Base-by-base conservation (phyloP, 257 asterid species). In the Rehmannia glutinosa region DNA sequence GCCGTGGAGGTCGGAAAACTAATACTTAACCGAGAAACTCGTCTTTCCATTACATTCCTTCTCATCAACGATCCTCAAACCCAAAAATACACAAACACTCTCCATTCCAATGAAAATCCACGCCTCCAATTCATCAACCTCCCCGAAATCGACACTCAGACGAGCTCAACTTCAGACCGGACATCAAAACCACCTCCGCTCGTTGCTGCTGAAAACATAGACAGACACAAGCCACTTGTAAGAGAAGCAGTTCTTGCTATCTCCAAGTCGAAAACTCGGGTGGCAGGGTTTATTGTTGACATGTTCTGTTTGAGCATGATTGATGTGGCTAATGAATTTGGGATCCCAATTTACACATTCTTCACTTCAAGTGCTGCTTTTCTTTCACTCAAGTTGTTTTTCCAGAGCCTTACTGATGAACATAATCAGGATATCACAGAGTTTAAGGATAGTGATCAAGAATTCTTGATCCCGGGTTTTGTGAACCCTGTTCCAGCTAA, bases 291-390 rank as follows among this genome's bases (percentile, higher is more conserved):
- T 19, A 2, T 84, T 1, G 45, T 82, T 17, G 94, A 86, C 62
- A 78, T 86, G 84, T 82, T 86, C 41, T 82, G 78, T 33, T 1
- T 17, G 5, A 27, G 30, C 16, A 66, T 84, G 80, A 70, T 82
- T 6, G 88, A 82, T 3, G 72, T 86, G 15, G 90, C 81, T 5
- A 25, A 76, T 6, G 86, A 82, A 15, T 63, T 86, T 0, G 50
- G 33, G 30, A 75, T 86, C 23, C 94, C 90, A 0, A 15, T 66
- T 11, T 86, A 82, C 30, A 50, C 59, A 0, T 86, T 74, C 73
- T 86, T 58, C 66, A 70, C 90, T 2, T 80, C 84, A 0, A 19
- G 84, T 28, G 85, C 85, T n/a, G n/a, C n/a, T n/a, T n/a, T n/a
- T n/a, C n/a, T n/a, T n/a, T n/a, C n/a, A n/a, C n/a, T n/a, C n/a